Percentiles rank a stretch among this genome's conserved stretches.
phyloP scores from a whole-genome alignment of 148 eudicot species.

The Arctostaphylos glauca region DNA sequence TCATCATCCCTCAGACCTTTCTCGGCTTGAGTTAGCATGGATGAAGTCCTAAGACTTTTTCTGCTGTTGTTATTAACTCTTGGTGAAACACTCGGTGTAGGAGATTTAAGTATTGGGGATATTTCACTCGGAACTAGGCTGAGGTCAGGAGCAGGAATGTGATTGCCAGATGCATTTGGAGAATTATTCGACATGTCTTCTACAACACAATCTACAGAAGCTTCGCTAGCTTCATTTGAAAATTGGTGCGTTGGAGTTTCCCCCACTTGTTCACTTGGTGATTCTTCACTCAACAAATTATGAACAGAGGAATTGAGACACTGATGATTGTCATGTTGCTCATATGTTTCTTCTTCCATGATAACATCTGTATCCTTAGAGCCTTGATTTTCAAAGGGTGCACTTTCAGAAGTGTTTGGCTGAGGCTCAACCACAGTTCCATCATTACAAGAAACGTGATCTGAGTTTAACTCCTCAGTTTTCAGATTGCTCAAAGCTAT shows the following conservation, averaged over 20 bases:
- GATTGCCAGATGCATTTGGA: conserved; percentile 27
- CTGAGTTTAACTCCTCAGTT: conserved; percentile 13
- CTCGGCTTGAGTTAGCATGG: conserved; percentile 52
- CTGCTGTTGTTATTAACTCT: conserved; percentile 54
- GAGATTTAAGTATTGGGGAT: conserved; percentile 68
- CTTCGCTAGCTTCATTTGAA: conserved; percentile 17
- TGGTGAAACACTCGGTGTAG: conserved; percentile 79
- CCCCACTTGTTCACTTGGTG: conserved; percentile 23
- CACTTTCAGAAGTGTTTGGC: conserved; percentile 23
- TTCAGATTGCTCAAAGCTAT: conserved; percentile 16
- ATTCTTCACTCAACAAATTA: conserved; percentile 23
- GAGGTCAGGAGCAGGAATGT: conserved; percentile 30
- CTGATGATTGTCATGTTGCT: conserved; percentile 32
- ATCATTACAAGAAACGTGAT: conserved; percentile 12
- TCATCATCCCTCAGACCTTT: conserved; percentile 26
- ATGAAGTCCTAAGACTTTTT: conserved; percentile 73
- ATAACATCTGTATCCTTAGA: conserved; percentile 57
- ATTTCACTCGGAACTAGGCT: conserved; percentile 40
- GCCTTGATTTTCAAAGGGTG: conserved; percentile 25
- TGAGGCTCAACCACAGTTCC: conserved; percentile 15
- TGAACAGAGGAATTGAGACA: conserved; percentile 16
- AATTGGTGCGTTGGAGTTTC: conserved; percentile 11
- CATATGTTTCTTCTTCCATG: conserved; percentile 66
- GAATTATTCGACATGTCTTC: conserved; percentile 19
- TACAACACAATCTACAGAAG: conserved; percentile 14